These are phyloP conservation scores for Ophiocytium majus DNA, from an alignment of 352 stramenopile species.

Conservation along the genomic window DNA sequence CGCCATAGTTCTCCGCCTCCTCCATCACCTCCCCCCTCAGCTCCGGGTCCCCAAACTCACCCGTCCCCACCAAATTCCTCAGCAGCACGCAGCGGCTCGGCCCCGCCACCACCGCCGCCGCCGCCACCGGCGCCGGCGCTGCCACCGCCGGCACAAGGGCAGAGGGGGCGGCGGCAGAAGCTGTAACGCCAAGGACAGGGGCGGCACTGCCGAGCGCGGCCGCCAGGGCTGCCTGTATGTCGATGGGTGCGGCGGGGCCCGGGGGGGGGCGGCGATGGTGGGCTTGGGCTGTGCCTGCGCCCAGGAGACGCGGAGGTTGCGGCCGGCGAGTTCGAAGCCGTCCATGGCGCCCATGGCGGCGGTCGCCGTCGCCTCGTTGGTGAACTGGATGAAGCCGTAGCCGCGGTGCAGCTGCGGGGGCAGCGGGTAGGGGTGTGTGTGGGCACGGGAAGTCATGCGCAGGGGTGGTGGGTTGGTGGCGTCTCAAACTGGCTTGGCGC, in stretches of 20 bases:
- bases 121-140: conserved; percentile 23
- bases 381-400: conserved; percentile 54
- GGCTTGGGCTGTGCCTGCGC: conserved; percentile 45
- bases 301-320: conserved; percentile 39
- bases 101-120: conserved; percentile 9
- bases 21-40: conserved; percentile 13
- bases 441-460: too few relatives aligned
- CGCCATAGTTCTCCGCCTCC: neutral
- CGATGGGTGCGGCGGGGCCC: neutral
- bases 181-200: too few relatives aligned
- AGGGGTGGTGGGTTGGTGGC: too few relatives aligned
- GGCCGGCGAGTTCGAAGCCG: conserved; percentile 46
- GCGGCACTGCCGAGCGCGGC: neutral
- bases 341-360: conserved; percentile 42
- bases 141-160: conserved; percentile 5
- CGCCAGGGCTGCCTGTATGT: neutral
- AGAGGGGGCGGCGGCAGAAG: too few relatives aligned
- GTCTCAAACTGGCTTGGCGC: too few relatives aligned
- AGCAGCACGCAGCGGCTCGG: conserved; percentile 17
- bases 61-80: neutral
- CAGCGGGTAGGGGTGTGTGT: neutral
- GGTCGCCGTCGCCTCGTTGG: conserved; percentile 36
- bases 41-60: neutral
- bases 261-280: conserved; percentile 22
- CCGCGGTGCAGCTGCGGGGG: conserved; percentile 39